Evolutionary conservation across 2,329 filamentous ascomycete species (phyloP).

Genomic region (Alternaria conjuncta): DNA sequence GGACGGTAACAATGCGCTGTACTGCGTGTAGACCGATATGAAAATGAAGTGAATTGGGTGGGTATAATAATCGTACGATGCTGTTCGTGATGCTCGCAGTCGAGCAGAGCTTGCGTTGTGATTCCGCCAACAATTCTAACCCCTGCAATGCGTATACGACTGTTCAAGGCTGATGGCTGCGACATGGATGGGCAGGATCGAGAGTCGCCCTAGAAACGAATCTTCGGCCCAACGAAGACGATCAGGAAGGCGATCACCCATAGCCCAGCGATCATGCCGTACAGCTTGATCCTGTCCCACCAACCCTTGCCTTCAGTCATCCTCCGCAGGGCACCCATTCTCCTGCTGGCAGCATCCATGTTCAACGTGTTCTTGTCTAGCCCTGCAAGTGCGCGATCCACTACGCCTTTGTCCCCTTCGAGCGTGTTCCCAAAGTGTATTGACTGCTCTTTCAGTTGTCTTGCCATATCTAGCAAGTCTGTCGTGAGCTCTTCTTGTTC

Average conservation of each 20-base stretch:
- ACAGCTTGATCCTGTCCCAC: conserved; percentile 84
- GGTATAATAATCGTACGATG: background rate
- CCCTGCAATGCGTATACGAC: background rate
- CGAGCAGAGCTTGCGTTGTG: background rate
- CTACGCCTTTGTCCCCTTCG: conserved; percentile 74
- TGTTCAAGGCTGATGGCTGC: background rate
- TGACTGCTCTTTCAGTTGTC: conserved; percentile 76
- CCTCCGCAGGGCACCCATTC: conserved; percentile 76
- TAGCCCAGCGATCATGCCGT: conserved; percentile 80
- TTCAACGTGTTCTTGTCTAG: conserved; percentile 77
- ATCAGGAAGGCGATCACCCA: conserved; percentile 80
- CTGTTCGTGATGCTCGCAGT: background rate
- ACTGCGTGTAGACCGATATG: background rate
- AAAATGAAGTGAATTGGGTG: background rate
- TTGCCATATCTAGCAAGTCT: conserved; percentile 81
- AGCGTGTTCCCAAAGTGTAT: conserved; percentile 74
- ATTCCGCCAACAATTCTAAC: background rate
- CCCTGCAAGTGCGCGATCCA: conserved; percentile 73
- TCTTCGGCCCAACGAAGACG: conserved; percentile 86
- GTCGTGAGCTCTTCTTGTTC: conserved; percentile 85
- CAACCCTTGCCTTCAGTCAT: conserved; percentile 91
- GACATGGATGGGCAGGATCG: background rate
- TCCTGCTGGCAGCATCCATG: conserved; percentile 76
- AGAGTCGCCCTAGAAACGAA: conserved; percentile 69
- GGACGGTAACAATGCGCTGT: conserved; percentile 7